Base-by-base conservation (phyloP, 2,329 filamentous ascomycete species). In the Ceratocystiopsis sp. region DNA sequence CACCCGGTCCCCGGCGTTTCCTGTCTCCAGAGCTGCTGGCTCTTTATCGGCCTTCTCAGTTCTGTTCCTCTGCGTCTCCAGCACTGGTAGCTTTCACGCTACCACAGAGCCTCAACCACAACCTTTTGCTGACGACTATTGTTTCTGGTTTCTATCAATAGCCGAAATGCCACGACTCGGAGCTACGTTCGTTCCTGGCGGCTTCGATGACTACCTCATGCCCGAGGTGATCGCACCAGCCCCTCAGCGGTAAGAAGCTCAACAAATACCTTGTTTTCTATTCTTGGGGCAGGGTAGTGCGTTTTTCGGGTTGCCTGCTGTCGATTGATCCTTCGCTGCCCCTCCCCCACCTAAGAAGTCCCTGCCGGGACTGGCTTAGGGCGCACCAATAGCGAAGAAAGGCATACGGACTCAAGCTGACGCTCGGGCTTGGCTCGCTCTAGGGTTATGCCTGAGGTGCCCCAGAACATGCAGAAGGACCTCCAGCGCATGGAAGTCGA, bases 391-490 rank as follows among this genome's bases (percentile, higher is more conserved):
- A 40, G 35, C 15, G 34, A 39, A 33, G 42, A 25, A n/a, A 41
- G 45, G 18, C 21, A 42, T n/a, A 21, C 40, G 35, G 32, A 25
- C 12, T 21, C 16, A 42, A 38, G 35, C 18, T 10, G 15, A 36
- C 35, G 15, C 54, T 52, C 54, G 58, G 49, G 51, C 53, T 52
- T 49, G 45, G 36, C 37, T 43, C 54, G 38, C 50, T 57, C 52
- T 61, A 93, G 85, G 67, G 77, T 93, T 56, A 94, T 89, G 78
- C 84, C 85, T 59, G 86, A 95, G 69, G 86, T 95, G 51, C 85
- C 89, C 52, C 83, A 89, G 63, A 89, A 94, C 63, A 95, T 98
- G 75, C 86, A 94, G 65, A 80, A 93, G 56, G 89, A 84, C 62
- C 74, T 98, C 51, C 83, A 89, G 55, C 80, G 87, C 60, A 76